A percentile compares a stretch with the other conserved stretches of the same genome.
phyloP scores from a whole-genome alignment of 495 filamentous ascomycete species.

The Aspergillus ostianus region DNA sequence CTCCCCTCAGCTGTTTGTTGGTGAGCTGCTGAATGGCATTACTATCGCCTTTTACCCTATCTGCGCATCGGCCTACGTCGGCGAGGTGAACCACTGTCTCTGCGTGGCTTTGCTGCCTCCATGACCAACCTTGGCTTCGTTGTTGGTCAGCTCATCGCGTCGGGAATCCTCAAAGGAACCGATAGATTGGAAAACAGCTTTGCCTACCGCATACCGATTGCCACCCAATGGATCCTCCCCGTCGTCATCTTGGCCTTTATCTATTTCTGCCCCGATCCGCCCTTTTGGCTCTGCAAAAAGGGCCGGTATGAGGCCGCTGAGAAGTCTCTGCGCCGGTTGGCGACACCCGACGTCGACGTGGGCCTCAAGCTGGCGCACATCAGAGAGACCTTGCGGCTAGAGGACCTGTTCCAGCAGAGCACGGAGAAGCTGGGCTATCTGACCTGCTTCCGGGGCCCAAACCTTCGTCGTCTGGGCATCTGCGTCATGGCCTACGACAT shows the following conservation, averaged over 20 bases:
- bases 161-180: slow-evolving; percentile 39
- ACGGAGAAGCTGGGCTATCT: slow-evolving; percentile 29
- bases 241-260: slow-evolving; percentile 34
- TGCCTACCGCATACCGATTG: slow-evolving; percentile 38
- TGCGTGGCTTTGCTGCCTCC: slow-evolving; percentile 41
- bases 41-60: slow-evolving; percentile 37
- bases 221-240: slow-evolving; percentile 35
- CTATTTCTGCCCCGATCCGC: slow-evolving; percentile 47
- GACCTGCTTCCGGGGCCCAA: slow-evolving; percentile 46
- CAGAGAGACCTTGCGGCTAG: slow-evolving; percentile 34
- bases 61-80: slow-evolving; percentile 34
- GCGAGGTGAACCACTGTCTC: slow-evolving; percentile 37
- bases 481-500: slow-evolving; percentile 48
- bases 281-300: slow-evolving; percentile 48
- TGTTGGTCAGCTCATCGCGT: slow-evolving; percentile 38
- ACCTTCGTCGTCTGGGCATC: slow-evolving; percentile 46
- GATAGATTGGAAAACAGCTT: slow-evolving; percentile 23
- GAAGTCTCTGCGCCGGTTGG: slow-evolving; percentile 34
- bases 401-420: slow-evolving; percentile 41
- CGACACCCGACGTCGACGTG: slow-evolving; percentile 19
- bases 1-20: slow-evolving; percentile 30
- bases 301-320: slow-evolving; percentile 41
- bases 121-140: slow-evolving; percentile 40
- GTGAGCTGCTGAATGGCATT: slow-evolving; percentile 34
- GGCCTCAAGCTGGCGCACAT: slow-evolving; percentile 31